Percentiles rank a stretch among this genome's conserved stretches.
phyloP scores from a whole-genome alignment of 331 rosid species.

The Arachis monticola region DNA sequence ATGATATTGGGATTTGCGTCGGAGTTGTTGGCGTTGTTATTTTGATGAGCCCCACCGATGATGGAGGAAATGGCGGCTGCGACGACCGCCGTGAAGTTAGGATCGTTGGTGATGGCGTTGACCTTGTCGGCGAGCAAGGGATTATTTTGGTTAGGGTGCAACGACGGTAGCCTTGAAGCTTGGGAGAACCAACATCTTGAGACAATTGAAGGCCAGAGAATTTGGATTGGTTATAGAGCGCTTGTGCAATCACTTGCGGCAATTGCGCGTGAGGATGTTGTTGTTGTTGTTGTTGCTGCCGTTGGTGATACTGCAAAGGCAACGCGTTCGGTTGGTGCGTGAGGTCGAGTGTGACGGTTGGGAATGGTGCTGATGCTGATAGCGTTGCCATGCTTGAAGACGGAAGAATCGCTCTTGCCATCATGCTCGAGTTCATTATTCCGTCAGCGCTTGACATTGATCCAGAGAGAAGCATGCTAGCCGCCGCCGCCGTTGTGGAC shows the following conservation, averaged over 20 bases:
- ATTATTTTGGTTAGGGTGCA: constrained; percentile 43
- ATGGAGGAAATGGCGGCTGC: constrained; percentile 82
- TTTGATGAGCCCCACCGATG: constrained; percentile 55
- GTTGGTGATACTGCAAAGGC: constrained; percentile 51
- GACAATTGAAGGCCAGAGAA: constrained; percentile 78
- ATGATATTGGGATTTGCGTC: constrained; percentile 43
- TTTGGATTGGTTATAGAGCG: constrained; percentile 69
- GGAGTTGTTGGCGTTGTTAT: neutral
- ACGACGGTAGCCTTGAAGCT: constrained; percentile 29
- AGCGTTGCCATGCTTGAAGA: constrained; percentile 76
- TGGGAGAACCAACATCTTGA: constrained; percentile 51
- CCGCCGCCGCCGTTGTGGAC: constrained; percentile 77
- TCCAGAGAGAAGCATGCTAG: constrained; percentile 75
- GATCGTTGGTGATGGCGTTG: constrained; percentile 76
- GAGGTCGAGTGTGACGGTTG: constrained; percentile 79
- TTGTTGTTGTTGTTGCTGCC: neutral
- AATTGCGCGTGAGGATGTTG: constrained; percentile 16
- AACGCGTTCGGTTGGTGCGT: constrained; percentile 59
- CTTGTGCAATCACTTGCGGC: constrained; percentile 60
- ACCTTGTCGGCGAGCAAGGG: constrained; percentile 56
- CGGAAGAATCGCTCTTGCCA: constrained; percentile 74
- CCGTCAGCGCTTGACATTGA: constrained; percentile 82
- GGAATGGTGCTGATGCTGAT: constrained; percentile 89
- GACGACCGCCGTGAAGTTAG: constrained; percentile 69
- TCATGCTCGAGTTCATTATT: constrained; percentile 69